A percentile compares a stretch with the other conserved stretches of the same genome.
These are phyloP conservation scores for Hibiscus tridactylites DNA, from an alignment of 345 rosid species.

Conservation along the genomic window DNA sequence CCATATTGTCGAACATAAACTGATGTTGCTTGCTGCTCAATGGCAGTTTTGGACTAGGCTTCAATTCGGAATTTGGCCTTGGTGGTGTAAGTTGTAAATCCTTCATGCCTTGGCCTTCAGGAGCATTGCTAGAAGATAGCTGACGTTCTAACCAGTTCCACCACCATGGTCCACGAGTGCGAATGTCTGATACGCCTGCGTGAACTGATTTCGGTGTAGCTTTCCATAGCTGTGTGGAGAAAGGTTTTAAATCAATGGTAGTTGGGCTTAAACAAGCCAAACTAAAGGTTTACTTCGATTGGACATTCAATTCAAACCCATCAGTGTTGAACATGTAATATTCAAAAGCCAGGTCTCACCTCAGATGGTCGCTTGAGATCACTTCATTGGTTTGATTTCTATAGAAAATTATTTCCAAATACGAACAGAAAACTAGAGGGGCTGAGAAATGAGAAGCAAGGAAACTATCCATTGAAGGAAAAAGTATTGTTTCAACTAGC, in stretches of 20 bases:
- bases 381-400: background rate
- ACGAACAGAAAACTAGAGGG: background rate
- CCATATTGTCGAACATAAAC: conserved; percentile 43
- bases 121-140: conserved; percentile 35
- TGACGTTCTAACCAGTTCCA: conserved; percentile 88
- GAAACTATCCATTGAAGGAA: background rate
- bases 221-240: conserved; percentile 45
- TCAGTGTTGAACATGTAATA: background rate
- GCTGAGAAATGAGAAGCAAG: background rate
- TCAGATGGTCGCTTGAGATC: background rate
- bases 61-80: conserved; percentile 37
- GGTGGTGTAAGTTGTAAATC: conserved; percentile 47
- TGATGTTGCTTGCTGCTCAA: conserved; percentile 38
- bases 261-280: background rate
- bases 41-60: conserved; percentile 49
- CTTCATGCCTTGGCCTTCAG: conserved; percentile 36
- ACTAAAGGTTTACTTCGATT: background rate
- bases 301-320: background rate
- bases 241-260: background rate
- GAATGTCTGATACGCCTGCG: conserved; percentile 25
- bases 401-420: background rate
- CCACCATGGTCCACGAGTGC: conserved; percentile 83
- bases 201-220: conserved; percentile 46
- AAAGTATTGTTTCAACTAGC: background rate
- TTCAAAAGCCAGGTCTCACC: background rate